Conservation (phyloP, 192 early-diverging fungal genomes). For the Dissophora globulifera region DNA sequence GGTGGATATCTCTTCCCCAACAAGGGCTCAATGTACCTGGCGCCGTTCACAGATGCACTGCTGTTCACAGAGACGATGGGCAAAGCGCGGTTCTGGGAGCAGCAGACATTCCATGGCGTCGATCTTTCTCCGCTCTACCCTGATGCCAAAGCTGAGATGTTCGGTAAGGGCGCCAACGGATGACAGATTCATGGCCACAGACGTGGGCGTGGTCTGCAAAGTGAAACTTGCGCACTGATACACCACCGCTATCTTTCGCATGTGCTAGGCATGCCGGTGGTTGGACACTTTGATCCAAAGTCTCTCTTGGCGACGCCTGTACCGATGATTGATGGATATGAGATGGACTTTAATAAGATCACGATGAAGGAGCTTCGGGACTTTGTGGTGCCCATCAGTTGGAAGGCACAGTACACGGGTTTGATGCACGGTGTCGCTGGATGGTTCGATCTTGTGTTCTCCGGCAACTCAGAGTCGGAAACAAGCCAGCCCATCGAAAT, state of each 20-base stretch:
- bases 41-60: constrained; percentile 80
- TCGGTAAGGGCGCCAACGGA: constrained; percentile 65
- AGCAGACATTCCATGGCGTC: constrained; percentile 89
- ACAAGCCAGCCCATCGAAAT: constrained; percentile 74
- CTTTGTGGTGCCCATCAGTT: constrained; percentile 86
- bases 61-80: constrained; percentile 96
- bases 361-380: constrained; percentile 81
- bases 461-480: constrained; percentile 59
- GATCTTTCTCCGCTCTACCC: constrained; percentile 87
- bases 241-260: constrained; percentile 4
- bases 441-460: constrained; percentile 96
- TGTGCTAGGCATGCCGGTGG: constrained; percentile 80
- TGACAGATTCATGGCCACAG: no score
- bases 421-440: constrained; percentile 94
- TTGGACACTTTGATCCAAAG: constrained; percentile 91
- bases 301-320: constrained; percentile 77
- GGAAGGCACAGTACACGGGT: constrained; percentile 86
- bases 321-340: constrained; percentile 54
- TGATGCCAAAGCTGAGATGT: constrained; percentile 90
- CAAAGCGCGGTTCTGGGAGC: constrained; percentile 90
- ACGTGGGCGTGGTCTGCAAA: no score
- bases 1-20: constrained; percentile 93
- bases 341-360: constrained; percentile 89
- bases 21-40: constrained; percentile 88
- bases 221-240: no score